phyloP scores from a whole-genome alignment of 1,139 yeast species.

The Eremothecium coryli region DNA sequence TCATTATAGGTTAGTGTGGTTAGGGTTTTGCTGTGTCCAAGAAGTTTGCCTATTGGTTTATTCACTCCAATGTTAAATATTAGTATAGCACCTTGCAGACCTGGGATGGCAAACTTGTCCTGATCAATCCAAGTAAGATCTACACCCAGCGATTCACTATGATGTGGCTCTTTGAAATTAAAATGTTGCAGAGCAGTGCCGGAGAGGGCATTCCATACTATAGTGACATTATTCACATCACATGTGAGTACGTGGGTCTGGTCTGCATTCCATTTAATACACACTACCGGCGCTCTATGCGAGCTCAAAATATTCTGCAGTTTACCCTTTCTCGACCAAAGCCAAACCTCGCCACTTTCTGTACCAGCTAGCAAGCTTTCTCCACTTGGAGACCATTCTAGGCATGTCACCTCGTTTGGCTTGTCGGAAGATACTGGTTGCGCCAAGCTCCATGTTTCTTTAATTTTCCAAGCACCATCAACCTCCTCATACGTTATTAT shows the following conservation, averaged over 20 bases:
- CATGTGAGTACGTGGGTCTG: constrained; percentile 32
- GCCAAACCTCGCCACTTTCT: constrained; percentile 53
- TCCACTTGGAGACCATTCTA: constrained; percentile 62
- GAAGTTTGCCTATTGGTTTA: constrained; percentile 48
- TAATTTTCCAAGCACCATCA: constrained; percentile 3
- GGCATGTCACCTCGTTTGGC: constrained; percentile 32
- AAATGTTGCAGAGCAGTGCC: constrained; percentile 42
- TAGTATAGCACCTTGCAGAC: constrained; percentile 45
- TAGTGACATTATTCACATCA: constrained; percentile 34
- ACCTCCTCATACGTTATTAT: constrained; percentile 19
- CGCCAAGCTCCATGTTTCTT: constrained; percentile 14
- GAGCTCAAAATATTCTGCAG: constrained; percentile 50
- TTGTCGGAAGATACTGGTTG: constrained; percentile 11
- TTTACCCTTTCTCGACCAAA: constrained; percentile 62
- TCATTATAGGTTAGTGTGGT: constrained; percentile 49
- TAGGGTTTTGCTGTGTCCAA: constrained; percentile 61
- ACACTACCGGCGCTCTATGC: constrained; percentile 46
- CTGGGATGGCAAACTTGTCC: constrained; percentile 60
- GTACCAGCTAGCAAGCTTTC: constrained; percentile 47
- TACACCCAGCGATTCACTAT: constrained; percentile 33
- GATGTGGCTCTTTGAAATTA: constrained; percentile 24
- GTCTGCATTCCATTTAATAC: constrained; percentile 42
- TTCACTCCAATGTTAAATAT: constrained; percentile 48
- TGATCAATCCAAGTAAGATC: constrained; percentile 69
- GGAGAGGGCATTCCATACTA: constrained; percentile 46